These are phyloP conservation scores for Yarrowia alimentaria DNA, from an alignment of 805 yeast species.

Conservation along the genomic window DNA sequence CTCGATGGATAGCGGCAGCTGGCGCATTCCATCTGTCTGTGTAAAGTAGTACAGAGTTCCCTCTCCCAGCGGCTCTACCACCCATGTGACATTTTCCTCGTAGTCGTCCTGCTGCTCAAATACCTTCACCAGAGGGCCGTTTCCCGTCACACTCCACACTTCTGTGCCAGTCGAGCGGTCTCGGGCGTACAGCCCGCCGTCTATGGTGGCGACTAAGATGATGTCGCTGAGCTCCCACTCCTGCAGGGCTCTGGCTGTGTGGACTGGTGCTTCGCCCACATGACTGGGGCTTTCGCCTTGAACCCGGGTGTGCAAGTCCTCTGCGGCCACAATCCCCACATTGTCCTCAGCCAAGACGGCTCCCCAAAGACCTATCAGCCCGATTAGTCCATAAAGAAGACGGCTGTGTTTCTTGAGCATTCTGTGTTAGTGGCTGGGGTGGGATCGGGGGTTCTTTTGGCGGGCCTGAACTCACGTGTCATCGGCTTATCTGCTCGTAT, in stretches of 20 bases:
- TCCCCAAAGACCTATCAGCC: no score
- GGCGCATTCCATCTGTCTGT: slow-evolving; percentile 69
- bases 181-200: slow-evolving; percentile 82
- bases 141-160: slow-evolving; percentile 72
- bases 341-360: no score
- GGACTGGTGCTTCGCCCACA: slow-evolving; percentile 14
- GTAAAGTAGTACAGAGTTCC: slow-evolving; percentile 83
- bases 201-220: slow-evolving; percentile 73
- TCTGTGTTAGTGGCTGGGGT: no score
- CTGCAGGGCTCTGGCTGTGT: slow-evolving; percentile 35
- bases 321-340: no score
- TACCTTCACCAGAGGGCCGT: slow-evolving; percentile 57
- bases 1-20: slow-evolving; percentile 74
- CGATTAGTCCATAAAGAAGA: no score
- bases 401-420: no score
- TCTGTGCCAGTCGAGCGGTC: slow-evolving; percentile 71
- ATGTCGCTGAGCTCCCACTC: slow-evolving; percentile 57
- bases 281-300: neutral
- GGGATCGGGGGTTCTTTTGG: no score
- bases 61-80: slow-evolving; percentile 85
- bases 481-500: no score
- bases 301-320: no score
- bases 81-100: slow-evolving; percentile 57
- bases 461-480: no score
- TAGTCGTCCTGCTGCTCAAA: slow-evolving; percentile 28